A percentile compares a stretch with the other conserved stretches of the same genome.
Evolutionary conservation across 1,284 basidiomycete species (phyloP).

Genomic region (Cutaneotrichosporon dermatis): DNA sequence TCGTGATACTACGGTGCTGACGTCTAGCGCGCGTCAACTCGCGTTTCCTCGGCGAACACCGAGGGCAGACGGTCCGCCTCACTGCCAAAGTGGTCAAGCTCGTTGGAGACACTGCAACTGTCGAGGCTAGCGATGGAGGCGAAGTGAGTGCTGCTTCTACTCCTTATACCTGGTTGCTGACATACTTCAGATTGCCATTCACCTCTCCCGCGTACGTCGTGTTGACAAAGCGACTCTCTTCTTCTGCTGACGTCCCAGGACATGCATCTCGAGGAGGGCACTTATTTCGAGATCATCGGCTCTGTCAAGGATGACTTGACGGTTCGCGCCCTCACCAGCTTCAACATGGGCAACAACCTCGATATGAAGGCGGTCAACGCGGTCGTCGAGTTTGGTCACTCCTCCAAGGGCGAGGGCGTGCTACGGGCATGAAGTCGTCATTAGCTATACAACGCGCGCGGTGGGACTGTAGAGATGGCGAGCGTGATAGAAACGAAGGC

Average conservation of each 20-base stretch:
- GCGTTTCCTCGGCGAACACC: slow-evolving; percentile 31
- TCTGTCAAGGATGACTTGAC: slow-evolving; percentile 59
- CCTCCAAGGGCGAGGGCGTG: slow-evolving; percentile 40
- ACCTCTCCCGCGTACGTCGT: slow-evolving; percentile 51
- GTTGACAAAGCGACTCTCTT: no score
- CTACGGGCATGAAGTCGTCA: slow-evolving; percentile 13
- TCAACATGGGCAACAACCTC: slow-evolving; percentile 62
- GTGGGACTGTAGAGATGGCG: not conserved
- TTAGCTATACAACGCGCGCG: not conserved
- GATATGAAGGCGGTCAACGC: slow-evolving; percentile 44
- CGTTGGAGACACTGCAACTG: slow-evolving; percentile 57
- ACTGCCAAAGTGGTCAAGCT: slow-evolving; percentile 64
- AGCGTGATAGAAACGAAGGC: not conserved
- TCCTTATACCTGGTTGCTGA: not conserved
- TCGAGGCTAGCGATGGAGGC: slow-evolving; percentile 67
- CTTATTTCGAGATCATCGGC: slow-evolving; percentile 72
- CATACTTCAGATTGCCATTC: slow-evolving; percentile 55
- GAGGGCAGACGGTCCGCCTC: slow-evolving; percentile 61
- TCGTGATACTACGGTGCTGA: no score
- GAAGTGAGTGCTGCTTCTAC: slow-evolving; percentile 47
- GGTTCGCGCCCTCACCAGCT: slow-evolving; percentile 60
- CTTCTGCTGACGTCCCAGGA: slow-evolving; percentile 46
- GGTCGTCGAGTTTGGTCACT: slow-evolving; percentile 41
- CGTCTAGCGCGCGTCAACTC: slow-evolving; percentile 42
- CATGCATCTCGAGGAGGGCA: slow-evolving; percentile 52